Evolutionary conservation across 2,329 filamentous ascomycete species (phyloP), one percentile per base, ranked within the genome.

Genomic region (Fusarium euwallaceae): DNA sequence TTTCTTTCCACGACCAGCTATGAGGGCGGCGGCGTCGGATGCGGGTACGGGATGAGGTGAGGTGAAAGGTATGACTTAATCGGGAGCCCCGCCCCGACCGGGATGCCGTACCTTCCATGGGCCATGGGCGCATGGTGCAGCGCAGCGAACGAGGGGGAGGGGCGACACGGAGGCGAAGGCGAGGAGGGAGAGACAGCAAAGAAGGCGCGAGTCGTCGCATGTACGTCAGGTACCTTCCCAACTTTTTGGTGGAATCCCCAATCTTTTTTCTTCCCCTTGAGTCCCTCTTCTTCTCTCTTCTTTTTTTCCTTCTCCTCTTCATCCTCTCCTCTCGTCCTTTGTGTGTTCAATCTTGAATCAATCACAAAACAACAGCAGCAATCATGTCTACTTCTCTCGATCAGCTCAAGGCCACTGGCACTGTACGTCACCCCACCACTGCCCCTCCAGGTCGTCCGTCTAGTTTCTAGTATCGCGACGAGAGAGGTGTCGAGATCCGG

Each of bases 351-450:
- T 53, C 62, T 62, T 29, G 66, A 74, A 63, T 60, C 61, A 76
- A 63, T 67, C 69, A 56, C 67, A 65, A 73, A 63, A 64, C 58
- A 67, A 70, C 66, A 69, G 27, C 53, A 69, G 65, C 60, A 75
- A 82, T 62, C 77, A 98, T 98, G 95, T 87, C 94, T 86, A 93
- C 88, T 86, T 94, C 95, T 86, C 93, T 99, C 81, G 97, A 98
- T 81, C 95, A 98, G 89, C 92, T 99, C 85, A 99, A 99, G 91
- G 92, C 94, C 88, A 86, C 93, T 84, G 97, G 97, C 92, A 99
- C 97, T 83, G 95, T 97, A 90, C 87, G 94, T 94, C 70, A 76
- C 75, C 74, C 79, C 78, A 66, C 73, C 73, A 76, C 67, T 77
- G 77, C 81, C 81, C 82, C 81, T 81, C 81, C 80, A 80, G 73